Conservation (phyloP, 257 asterid species). For the Ehretia macrophylla region DNA sequence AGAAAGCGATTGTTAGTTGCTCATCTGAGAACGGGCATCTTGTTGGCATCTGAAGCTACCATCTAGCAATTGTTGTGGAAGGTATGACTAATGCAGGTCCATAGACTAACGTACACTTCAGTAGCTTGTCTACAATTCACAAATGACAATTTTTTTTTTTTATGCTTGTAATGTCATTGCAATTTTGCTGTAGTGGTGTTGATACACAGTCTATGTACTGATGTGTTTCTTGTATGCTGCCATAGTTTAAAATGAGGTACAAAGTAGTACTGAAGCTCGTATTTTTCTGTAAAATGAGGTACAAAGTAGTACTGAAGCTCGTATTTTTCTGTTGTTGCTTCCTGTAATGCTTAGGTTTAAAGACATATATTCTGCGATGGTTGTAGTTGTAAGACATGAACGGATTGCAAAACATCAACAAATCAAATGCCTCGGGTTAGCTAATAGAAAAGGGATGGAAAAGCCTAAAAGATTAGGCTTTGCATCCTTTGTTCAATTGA, state of each 20-base stretch:
- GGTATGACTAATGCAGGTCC: slow-evolving; percentile 20
- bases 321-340: no score
- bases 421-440: no score
- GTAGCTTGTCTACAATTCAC: background rate
- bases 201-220: background rate
- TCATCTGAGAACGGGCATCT: slow-evolving; percentile 19
- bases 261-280: background rate
- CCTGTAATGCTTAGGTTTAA: no score
- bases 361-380: no score
- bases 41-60: slow-evolving; percentile 25
- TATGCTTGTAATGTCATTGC: background rate
- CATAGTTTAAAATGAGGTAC: background rate
- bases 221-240: background rate
- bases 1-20: slow-evolving; percentile 15
- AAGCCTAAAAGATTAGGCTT: no score
- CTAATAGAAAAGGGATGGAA: no score
- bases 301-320: background rate
- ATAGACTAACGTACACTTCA: slow-evolving; percentile 8
- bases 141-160: background rate
- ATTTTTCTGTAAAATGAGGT: background rate
- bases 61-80: slow-evolving; percentile 15
- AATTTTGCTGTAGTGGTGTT: background rate
- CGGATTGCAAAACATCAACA: no score
- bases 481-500: no score
- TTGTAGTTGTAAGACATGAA: no score